These are phyloP conservation scores for Ailanthus altissimus DNA, from an alignment of 345 rosid species.

Conservation along the genomic window DNA sequence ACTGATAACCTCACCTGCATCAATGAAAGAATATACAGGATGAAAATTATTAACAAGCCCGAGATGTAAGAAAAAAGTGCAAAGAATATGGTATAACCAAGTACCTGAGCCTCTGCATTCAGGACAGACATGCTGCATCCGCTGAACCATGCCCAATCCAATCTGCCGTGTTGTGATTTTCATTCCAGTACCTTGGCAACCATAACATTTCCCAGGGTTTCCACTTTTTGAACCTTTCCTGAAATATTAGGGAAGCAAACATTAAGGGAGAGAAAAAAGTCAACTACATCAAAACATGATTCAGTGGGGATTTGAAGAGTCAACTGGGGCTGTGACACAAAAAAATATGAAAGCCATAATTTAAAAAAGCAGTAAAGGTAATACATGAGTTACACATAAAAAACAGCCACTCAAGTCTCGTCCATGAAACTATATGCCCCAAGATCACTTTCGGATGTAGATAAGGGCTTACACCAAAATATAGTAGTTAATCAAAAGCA, in stretches of 20 bases:
- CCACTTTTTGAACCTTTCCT: constrained; percentile 69
- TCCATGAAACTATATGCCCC: not conserved
- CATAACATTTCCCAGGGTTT: constrained; percentile 42
- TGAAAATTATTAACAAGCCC: not conserved
- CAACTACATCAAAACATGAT: not conserved
- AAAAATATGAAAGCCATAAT: not conserved
- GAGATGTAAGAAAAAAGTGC: not conserved
- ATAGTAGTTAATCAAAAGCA: not conserved
- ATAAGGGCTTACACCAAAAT: not conserved
- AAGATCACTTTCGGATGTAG: not conserved
- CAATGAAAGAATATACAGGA: not conserved
- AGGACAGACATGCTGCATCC: constrained; percentile 60
- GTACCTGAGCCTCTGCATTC: constrained; percentile 60
- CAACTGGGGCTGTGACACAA: not conserved
- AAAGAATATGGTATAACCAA: not conserved
- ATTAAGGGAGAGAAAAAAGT: not conserved
- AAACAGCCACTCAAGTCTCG: not conserved
- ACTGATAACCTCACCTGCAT: constrained; percentile 51
- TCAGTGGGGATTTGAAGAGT: not conserved
- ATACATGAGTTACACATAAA: not conserved
- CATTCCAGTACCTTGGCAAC: constrained; percentile 65
- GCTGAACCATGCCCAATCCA: constrained; percentile 56
- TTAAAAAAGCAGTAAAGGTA: not conserved
- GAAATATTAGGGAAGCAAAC: constrained; percentile 15
- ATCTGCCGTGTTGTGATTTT: constrained; percentile 49